Evolutionary conservation across 1,284 basidiomycete genomes (phyloP).

Genomic region (Ceratobasidium sp.): DNA sequence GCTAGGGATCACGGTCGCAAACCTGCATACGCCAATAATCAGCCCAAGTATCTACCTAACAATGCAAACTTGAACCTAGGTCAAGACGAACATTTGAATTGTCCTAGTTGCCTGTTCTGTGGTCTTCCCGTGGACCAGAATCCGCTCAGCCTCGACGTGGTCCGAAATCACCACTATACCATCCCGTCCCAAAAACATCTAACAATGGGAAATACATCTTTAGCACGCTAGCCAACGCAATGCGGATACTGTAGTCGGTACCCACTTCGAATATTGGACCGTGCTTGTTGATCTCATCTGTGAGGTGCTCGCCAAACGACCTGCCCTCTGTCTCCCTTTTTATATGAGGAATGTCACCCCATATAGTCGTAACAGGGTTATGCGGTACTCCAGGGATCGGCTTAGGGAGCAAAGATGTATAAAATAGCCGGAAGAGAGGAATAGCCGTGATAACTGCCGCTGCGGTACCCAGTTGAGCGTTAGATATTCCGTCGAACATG

Average conservation of each 20-base stretch:
- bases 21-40: background rate
- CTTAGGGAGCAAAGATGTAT: conserved; percentile 21
- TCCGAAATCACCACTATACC: conserved; percentile 23
- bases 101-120: conserved; percentile 24
- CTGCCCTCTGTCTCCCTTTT: background rate
- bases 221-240: background rate
- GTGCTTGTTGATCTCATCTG: background rate
- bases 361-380: conserved; percentile 25
- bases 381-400: conserved; percentile 25
- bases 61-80: background rate
- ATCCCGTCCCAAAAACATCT: conserved; percentile 8
- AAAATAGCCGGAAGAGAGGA: too few relatives aligned
- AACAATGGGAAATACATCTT: background rate
- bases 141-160: conserved; percentile 11
- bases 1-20: conserved; percentile 14
- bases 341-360: conserved; percentile 23
- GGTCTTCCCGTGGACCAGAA: background rate
- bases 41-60: background rate
- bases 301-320: conserved; percentile 17
- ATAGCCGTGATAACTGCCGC: too few relatives aligned
- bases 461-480: too few relatives aligned
- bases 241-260: background rate
- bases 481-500: too few relatives aligned
- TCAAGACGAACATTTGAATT: background rate
- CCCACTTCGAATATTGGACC: conserved; percentile 15